These are phyloP conservation scores for Pythium phragmitis DNA, from an alignment of 352 stramenopile species.

Conservation along the genomic window DNA sequence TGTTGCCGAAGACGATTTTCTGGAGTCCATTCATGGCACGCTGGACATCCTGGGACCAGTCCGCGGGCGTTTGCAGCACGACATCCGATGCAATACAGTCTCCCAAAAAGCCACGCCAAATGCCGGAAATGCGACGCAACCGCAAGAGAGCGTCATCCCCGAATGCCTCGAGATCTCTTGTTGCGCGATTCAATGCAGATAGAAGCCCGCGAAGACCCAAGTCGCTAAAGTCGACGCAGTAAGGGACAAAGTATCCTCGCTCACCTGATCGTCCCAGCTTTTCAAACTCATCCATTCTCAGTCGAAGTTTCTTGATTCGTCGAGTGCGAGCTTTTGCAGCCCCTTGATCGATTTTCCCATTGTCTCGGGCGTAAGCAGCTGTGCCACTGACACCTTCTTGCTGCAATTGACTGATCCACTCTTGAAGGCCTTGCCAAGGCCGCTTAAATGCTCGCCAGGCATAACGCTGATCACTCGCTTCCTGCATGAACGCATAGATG, in stretches of 20 bases:
- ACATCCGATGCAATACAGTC: conserved; percentile 24
- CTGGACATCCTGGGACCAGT: conserved; percentile 8
- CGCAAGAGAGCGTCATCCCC: neutral
- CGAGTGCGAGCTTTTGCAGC: conserved; percentile 43
- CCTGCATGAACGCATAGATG: conserved; percentile 36
- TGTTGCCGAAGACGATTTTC: conserved; percentile 7
- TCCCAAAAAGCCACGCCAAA: conserved; percentile 19
- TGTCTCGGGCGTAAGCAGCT: conserved; percentile 12
- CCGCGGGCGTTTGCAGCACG: neutral
- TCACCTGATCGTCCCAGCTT: conserved; percentile 3
- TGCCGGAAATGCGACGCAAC: conserved; percentile 2
- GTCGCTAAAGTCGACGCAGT: conserved; percentile 60
- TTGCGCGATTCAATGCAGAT: conserved; percentile 9
- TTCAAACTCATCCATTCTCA: conserved; percentile 34
- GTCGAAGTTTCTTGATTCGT: conserved; percentile 61
- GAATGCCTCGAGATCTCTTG: neutral
- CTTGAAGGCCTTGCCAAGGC: conserved; percentile 39
- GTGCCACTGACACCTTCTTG: conserved; percentile 11
- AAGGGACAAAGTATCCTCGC: conserved; percentile 58
- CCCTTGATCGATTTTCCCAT: conserved; percentile 4
- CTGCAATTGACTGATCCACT: conserved; percentile 45
- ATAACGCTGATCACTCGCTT: conserved; percentile 38
- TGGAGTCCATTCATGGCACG: conserved; percentile 3
- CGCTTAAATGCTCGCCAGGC: conserved; percentile 50
- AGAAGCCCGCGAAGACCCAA: conserved; percentile 32